A percentile compares a stretch with the other conserved stretches of the same genome.
These are phyloP conservation scores for Blastobotrys capitulatus DNA, from an alignment of 1,139 yeast species.

Conservation along the genomic window DNA sequence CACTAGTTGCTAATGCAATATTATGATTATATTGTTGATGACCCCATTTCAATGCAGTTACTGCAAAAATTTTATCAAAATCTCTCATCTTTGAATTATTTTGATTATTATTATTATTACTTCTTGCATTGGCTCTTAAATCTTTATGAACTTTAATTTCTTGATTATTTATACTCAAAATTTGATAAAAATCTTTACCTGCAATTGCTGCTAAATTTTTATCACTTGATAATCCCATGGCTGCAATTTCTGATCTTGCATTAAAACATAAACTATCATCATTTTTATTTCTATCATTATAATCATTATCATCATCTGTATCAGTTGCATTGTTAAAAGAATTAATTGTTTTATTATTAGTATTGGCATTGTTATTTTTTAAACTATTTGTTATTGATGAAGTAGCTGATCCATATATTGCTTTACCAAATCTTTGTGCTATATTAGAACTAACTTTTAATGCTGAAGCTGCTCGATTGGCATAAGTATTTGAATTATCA, in stretches of 20 bases:
- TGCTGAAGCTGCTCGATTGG: constrained; percentile 26
- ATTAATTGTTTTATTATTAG: not conserved
- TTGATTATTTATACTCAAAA: constrained; percentile 23
- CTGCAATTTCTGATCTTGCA: constrained; percentile 28
- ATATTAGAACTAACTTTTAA: constrained; percentile 25
- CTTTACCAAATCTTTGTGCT: constrained; percentile 31
- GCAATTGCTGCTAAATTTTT: constrained; percentile 29
- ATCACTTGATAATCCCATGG: constrained; percentile 30
- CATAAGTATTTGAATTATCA: constrained; percentile 14
- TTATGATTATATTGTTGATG: constrained; percentile 20
- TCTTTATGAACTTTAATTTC: constrained; percentile 18
- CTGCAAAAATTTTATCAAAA: constrained; percentile 30
- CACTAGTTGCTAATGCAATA: constrained; percentile 30
- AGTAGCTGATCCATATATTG: constrained; percentile 22
- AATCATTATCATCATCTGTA: constrained; percentile 2
- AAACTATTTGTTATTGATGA: constrained; percentile 4
- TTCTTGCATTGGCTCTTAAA: constrained; percentile 8
- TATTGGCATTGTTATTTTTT: no score
- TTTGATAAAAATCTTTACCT: constrained; percentile 26
- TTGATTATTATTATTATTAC: not conserved
- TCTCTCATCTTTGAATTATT: constrained; percentile 22
- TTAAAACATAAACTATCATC: constrained; percentile 3
- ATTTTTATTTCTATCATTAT: not conserved
- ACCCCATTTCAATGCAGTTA: constrained; percentile 38
- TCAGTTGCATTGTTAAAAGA: not conserved